Evolutionary conservation across 2,329 filamentous ascomycete species (phyloP), one percentile per base, ranked within the genome.

Genomic region (Tolypocladium cylindrosporum): DNA sequence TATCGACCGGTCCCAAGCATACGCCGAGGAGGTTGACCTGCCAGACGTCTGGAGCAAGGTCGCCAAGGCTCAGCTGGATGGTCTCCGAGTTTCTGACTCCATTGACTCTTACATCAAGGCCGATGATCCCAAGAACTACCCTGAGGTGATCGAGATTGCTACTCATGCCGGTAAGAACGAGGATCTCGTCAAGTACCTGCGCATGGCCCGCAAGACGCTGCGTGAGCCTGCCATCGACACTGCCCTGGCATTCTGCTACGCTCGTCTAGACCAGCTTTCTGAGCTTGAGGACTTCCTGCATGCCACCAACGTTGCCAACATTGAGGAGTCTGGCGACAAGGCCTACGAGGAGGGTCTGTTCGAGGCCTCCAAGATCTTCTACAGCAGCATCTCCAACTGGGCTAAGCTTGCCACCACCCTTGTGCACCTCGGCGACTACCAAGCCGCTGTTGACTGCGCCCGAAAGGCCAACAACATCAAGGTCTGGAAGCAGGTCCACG

Each of bases 401-500:
- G 93, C 93, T 58, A 99, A 99, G 80, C 86, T 99, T 67, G 92
- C 94, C 16, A 97, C 94, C 13, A 99, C 94, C 13, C 84, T 97
- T 60, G 94, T 99, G n/a, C 91, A 97, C 73, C 85, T 99, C 8
- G 89, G 87, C 63, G 94, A 99, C 66, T 97, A 99, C 78, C 95
- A 99, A 75, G 91, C 91, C 66, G 94, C 94, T 52, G 94, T 99
- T 48, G 94, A 99, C 73, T 97, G 91, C 69, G 94, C 95, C 34
- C 90, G 94, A 72, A 97, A 99, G 78, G 94, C 94, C 67, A 99
- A 97, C 81, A 97, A 91, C 75, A 92, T 97, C 75, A 97, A 96
- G 79, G 94, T 99, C 56, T 99, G 94, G 94, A 96, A 94, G 77
- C 90, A 99, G 75, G 94, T 99, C 65, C 95, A 97, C 76, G 89